Conservation (phyloP, 2,329 filamentous ascomycete genomes). For the Penicillium glabrum region DNA sequence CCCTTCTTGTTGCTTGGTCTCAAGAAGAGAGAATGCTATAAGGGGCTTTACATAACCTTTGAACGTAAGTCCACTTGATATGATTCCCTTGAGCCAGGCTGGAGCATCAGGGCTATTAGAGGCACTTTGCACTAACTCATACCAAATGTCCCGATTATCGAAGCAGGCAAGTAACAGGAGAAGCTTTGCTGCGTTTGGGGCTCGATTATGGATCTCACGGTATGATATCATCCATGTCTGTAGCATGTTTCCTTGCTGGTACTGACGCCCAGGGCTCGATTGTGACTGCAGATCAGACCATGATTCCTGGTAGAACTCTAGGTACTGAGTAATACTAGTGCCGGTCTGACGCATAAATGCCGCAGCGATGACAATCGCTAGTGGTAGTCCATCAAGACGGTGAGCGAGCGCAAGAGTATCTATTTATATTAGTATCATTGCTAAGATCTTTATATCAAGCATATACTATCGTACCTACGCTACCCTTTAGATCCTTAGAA, state of each 20-base stretch:
- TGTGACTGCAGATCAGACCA: not conserved
- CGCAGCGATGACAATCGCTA: not conserved
- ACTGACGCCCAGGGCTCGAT: not conserved
- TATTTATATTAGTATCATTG: not conserved
- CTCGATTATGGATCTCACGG: not conserved
- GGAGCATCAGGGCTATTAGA: not conserved
- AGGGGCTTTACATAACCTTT: not conserved
- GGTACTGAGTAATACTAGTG: not conserved
- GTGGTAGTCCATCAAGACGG: not conserved
- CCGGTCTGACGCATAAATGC: not conserved
- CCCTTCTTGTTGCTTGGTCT: not conserved
- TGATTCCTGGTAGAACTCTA: not conserved
- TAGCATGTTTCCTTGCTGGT: not conserved
- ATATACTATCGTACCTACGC: too few relatives aligned
- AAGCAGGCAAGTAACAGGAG: not conserved
- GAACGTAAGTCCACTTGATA: not conserved
- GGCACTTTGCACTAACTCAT: not conserved
- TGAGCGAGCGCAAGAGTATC: not conserved
- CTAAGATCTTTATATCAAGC: too few relatives aligned
- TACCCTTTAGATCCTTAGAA: too few relatives aligned
- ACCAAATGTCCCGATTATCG: not conserved
- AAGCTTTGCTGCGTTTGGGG: not conserved
- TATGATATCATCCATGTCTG: not conserved
- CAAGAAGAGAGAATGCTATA: not conserved
- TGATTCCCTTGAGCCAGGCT: not conserved